Percentiles rank a stretch among this genome's conserved stretches.
Conservation (phyloP, 2,329 filamentous ascomycete genomes). For the Neoarthrinium moseri region DNA sequence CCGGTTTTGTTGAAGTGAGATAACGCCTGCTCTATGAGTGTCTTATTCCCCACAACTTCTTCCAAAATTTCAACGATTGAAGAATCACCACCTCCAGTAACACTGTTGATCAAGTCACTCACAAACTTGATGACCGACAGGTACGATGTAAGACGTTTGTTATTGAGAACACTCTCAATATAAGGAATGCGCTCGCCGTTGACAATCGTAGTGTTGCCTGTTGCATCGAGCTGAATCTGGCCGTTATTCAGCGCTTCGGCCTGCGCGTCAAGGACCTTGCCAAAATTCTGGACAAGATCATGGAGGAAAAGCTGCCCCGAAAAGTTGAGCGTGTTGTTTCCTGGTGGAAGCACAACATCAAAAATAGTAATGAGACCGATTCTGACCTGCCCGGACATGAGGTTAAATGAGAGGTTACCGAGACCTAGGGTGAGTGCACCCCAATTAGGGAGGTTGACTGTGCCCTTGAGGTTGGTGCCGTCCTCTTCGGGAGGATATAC, state of each 20-base stretch:
- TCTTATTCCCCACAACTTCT: constrained; percentile 37
- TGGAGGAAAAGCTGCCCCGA: constrained; percentile 39
- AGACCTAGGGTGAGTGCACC: constrained; percentile 40
- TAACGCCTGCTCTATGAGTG: constrained; percentile 34
- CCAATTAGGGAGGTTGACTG: constrained; percentile 42
- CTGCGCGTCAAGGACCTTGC: constrained; percentile 35
- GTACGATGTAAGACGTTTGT: constrained; percentile 31
- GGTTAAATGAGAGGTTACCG: constrained; percentile 43
- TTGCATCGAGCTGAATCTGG: constrained; percentile 36
- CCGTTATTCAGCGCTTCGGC: constrained; percentile 32
- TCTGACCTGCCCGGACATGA: constrained; percentile 35
- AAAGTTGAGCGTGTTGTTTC: constrained; percentile 40
- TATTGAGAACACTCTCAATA: constrained; percentile 39
- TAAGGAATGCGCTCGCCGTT: constrained; percentile 41
- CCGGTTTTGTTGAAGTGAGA: constrained; percentile 30
- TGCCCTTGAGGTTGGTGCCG: constrained; percentile 40
- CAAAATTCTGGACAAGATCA: constrained; percentile 38
- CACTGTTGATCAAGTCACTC: constrained; percentile 34
- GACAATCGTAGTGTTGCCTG: constrained; percentile 38
- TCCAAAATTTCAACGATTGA: constrained; percentile 33
- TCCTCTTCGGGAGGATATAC: constrained; percentile 32
- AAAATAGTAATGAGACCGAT: constrained; percentile 37
- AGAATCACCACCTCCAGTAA: constrained; percentile 20
- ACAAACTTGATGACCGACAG: constrained; percentile 38
- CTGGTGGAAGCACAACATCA: constrained; percentile 37